Conservation (phyloP, 148 eudicot genomes). For the Fagopyrum homotropicum region DNA sequence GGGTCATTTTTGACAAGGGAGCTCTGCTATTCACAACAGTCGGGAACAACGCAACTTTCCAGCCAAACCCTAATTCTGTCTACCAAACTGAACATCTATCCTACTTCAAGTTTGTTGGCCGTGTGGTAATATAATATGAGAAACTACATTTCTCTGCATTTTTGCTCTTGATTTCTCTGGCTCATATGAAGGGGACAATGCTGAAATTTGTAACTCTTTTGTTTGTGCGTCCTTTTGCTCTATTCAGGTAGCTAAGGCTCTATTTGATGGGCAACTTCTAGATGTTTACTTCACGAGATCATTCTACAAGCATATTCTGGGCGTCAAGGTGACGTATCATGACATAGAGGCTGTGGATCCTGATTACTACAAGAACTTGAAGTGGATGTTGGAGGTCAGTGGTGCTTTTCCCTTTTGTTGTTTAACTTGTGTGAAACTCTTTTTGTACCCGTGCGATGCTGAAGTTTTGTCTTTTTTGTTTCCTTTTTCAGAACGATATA, state of each 20-base stretch:
- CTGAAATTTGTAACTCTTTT: neutral
- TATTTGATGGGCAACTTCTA: conserved; percentile 88
- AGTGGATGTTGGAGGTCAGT: conserved; percentile 98
- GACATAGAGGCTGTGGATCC: conserved; percentile 99
- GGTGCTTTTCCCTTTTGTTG: neutral
- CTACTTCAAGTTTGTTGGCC: conserved; percentile 94
- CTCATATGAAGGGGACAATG: neutral
- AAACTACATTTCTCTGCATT: neutral
- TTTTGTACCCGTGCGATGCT: neutral
- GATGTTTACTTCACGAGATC: conserved; percentile 99
- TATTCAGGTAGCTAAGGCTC: conserved; percentile 88
- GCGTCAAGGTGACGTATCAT: conserved; percentile 96
- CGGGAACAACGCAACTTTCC: conserved; percentile 90
- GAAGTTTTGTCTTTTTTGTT: neutral
- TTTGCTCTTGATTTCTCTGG: neutral
- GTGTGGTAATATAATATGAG: conserved; percentile 60
- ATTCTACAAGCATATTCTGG: conserved; percentile 95
- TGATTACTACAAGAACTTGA: conserved; percentile 94
- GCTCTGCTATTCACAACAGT: conserved; percentile 95
- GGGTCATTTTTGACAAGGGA: conserved; percentile 95
- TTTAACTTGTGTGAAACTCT: neutral
- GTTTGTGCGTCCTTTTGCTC: neutral
- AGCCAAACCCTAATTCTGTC: conserved; percentile 97
- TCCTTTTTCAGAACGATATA: conserved; percentile 73
- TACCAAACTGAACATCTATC: conserved; percentile 98